Conservation (phyloP, 805 yeast genomes). For the Schwanniomyces occidentalis region DNA sequence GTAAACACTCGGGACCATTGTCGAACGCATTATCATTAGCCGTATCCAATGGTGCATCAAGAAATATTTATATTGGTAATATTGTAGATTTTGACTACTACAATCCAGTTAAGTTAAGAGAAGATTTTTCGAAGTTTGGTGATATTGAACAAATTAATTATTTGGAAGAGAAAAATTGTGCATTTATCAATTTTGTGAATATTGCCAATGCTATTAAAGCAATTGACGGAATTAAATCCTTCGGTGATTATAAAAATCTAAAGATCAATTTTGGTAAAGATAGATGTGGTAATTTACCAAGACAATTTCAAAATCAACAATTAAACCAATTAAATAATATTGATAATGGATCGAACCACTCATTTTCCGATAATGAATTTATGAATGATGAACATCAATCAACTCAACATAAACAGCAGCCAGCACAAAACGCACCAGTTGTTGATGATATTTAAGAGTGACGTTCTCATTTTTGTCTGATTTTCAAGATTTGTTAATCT, state of each 20-base stretch:
- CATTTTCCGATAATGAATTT: constrained; percentile 24
- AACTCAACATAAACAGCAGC: constrained; percentile 4
- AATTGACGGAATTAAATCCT: constrained; percentile 83
- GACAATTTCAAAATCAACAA: constrained; percentile 55
- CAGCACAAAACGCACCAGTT: constrained; percentile 1
- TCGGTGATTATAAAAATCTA: constrained; percentile 59
- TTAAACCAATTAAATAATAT: constrained; percentile 7
- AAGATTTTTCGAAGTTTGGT: constrained; percentile 80
- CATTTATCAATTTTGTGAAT: constrained; percentile 88
- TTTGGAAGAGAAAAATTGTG: constrained; percentile 80
- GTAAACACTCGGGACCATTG: constrained; percentile 91
- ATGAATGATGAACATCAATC: constrained; percentile 17
- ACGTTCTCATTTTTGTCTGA: no score
- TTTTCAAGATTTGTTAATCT: no score
- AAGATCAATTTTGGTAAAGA: constrained; percentile 93
- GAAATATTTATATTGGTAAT: constrained; percentile 86
- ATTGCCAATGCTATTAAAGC: constrained; percentile 91
- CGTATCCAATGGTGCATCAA: constrained; percentile 89
- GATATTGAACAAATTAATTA: constrained; percentile 94
- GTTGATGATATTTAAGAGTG: constrained; percentile 5
- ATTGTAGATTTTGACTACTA: constrained; percentile 53
- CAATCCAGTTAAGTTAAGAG: constrained; percentile 61
- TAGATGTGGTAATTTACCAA: constrained; percentile 92
- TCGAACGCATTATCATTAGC: constrained; percentile 85
- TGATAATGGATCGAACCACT: constrained; percentile 18